Percentiles rank a stretch among this genome's conserved stretches.
Conservation (phyloP, 257 asterid genomes). For the Nicotiana benthamiana region DNA sequence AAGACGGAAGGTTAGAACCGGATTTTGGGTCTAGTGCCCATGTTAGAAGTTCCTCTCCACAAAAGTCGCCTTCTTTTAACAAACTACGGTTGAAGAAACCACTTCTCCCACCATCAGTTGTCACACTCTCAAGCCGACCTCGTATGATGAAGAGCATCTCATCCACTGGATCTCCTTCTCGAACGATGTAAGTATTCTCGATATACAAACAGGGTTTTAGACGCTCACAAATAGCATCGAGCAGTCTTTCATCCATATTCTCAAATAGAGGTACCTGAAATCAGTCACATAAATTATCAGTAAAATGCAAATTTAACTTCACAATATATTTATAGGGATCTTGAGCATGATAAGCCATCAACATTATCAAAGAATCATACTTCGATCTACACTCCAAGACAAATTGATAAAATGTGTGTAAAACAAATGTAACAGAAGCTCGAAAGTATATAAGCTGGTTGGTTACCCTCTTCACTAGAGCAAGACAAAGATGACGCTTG, state of each 20-base stretch:
- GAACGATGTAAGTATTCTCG: conserved; percentile 72
- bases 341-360: too few relatives aligned
- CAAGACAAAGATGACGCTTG: conserved; percentile 97
- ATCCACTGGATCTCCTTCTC: conserved; percentile 99
- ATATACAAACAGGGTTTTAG: conserved; percentile 82
- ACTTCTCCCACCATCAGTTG: conserved; percentile 98
- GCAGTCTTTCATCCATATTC: conserved; percentile 93
- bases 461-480: conserved; percentile 87
- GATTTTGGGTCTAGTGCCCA: conserved; percentile 97
- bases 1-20: conserved; percentile 82
- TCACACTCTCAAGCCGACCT: conserved; percentile 92
- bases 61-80: conserved; percentile 84
- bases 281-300: not conserved
- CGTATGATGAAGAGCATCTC: conserved; percentile 98
- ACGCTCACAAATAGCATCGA: conserved; percentile 95
- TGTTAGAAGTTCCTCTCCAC: conserved; percentile 96
- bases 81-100: conserved; percentile 90
- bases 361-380: not conserved
- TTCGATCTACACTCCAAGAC: not conserved
- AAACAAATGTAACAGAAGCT: not conserved
- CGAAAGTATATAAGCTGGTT: not conserved
- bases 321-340: too few relatives aligned
- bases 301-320: not conserved
- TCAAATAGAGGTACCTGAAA: conserved; percentile 90
- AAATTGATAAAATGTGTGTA: not conserved